phyloP scores from a whole-genome alignment of 1,139 yeast species.

The Suhomyces maxii region DNA sequence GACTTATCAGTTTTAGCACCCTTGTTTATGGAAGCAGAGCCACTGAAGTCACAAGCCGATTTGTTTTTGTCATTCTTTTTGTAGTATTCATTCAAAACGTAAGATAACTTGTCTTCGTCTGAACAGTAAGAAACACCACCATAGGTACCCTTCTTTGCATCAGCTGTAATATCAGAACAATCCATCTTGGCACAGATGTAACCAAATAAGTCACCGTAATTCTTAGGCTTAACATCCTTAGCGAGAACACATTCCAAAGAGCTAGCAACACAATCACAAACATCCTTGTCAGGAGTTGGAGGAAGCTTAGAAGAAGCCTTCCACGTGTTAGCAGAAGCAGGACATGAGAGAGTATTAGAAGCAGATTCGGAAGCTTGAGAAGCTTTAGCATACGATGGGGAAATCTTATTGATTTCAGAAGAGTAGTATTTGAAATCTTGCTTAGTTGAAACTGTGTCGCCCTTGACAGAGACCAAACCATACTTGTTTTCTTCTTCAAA shows the following conservation, averaged over 20 bases:
- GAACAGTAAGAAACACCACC: constrained; percentile 45
- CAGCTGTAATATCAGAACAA: constrained; percentile 38
- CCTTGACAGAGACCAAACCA: constrained; percentile 66
- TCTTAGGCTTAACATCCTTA: constrained; percentile 28
- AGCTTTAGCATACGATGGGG: constrained; percentile 43
- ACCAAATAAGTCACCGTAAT: constrained; percentile 38
- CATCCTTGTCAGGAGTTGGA: constrained; percentile 43
- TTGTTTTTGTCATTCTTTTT: constrained; percentile 25
- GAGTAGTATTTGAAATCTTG: constrained; percentile 50
- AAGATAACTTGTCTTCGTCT: constrained; percentile 41
- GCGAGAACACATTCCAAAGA: constrained; percentile 40
- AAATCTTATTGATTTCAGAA: constrained; percentile 57
- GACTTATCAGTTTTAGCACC: constrained; percentile 29
- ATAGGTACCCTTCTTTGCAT: constrained; percentile 40
- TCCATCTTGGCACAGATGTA: constrained; percentile 35
- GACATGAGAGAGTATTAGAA: constrained; percentile 34
- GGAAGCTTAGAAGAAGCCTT: constrained; percentile 42
- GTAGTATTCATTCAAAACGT: constrained; percentile 43
- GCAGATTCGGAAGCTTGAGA: constrained; percentile 25
- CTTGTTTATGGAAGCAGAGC: constrained; percentile 37
- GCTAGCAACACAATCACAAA: constrained; percentile 39
- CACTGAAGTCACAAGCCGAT: constrained; percentile 44
- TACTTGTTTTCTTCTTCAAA: constrained; percentile 73
- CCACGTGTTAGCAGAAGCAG: constrained; percentile 39
- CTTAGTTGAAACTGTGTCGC: constrained; percentile 39